These are phyloP conservation scores for Colletotrichum tropicicola DNA, from an alignment of 2,329 filamentous ascomycete species.

Conservation along the genomic window DNA sequence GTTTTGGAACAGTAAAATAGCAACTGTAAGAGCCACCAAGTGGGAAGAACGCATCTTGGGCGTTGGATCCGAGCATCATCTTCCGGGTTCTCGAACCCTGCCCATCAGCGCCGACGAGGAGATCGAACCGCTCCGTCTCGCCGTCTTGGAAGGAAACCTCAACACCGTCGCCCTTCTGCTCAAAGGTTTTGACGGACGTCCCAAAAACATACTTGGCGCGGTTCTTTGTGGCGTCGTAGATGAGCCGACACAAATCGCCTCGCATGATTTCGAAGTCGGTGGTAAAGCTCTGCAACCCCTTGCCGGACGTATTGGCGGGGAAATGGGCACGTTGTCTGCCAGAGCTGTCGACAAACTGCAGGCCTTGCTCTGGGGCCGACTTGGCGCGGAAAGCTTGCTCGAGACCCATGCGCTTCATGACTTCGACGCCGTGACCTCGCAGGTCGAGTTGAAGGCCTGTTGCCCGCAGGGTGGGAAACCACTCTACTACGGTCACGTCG, in stretches of 20 bases:
- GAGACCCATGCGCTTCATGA: conserved; percentile 61
- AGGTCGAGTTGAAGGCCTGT: conserved; percentile 64
- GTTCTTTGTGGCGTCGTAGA: conserved; percentile 46
- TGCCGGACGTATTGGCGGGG: not conserved
- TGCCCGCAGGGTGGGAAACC: conserved; percentile 49
- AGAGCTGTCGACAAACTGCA: conserved; percentile 50
- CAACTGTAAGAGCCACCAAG: conserved; percentile 37
- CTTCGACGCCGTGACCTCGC: conserved; percentile 57
- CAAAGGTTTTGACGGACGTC: conserved; percentile 38
- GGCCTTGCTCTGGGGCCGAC: conserved; percentile 53
- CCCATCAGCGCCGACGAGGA: conserved; percentile 64
- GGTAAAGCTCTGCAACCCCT: conserved; percentile 47
- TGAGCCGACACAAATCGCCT: conserved; percentile 55
- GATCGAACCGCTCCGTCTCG: conserved; percentile 51
- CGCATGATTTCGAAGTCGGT: conserved; percentile 65
- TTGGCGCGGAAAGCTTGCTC: conserved; percentile 50
- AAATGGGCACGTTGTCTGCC: conserved; percentile 35
- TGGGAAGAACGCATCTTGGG: conserved; percentile 29
- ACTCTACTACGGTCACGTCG: conserved; percentile 52
- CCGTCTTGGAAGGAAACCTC: conserved; percentile 51
- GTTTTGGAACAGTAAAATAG: conserved; percentile 35
- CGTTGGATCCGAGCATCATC: conserved; percentile 41
- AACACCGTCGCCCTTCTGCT: conserved; percentile 32
- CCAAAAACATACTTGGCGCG: conserved; percentile 40
- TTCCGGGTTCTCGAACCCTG: conserved; percentile 46